phyloP scores from a whole-genome alignment of 257 asterid genomes.

The Mitragyna speciosa region DNA sequence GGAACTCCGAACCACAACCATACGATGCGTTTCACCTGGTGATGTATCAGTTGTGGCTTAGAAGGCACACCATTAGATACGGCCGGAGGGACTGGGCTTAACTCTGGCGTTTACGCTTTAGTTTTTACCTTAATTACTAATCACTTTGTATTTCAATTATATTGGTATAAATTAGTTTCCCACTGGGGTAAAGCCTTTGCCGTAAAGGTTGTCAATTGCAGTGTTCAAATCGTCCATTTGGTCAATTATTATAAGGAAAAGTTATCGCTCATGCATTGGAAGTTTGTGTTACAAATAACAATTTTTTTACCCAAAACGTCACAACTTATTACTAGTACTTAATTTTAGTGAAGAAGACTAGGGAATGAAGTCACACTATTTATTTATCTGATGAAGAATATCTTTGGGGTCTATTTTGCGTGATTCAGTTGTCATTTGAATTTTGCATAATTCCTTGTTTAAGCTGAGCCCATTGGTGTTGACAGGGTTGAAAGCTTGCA shows the following conservation, averaged over 20 bases:
- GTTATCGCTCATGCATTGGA: too few relatives aligned
- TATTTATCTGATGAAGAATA: too few relatives aligned
- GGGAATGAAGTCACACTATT: too few relatives aligned
- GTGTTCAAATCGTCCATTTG: background rate
- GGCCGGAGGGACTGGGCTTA: constrained; percentile 45
- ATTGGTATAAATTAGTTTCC: background rate
- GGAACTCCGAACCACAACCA: constrained; percentile 73
- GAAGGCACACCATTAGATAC: constrained; percentile 82
- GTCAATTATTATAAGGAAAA: background rate
- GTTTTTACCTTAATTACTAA: background rate
- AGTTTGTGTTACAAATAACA: too few relatives aligned
- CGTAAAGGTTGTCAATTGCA: background rate
- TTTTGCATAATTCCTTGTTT: too few relatives aligned
- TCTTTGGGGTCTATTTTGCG: too few relatives aligned
- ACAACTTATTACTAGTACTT: too few relatives aligned
- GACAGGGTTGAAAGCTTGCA: too few relatives aligned
- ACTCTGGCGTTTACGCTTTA: background rate
- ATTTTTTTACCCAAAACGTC: too few relatives aligned
- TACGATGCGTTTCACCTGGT: constrained; percentile 82
- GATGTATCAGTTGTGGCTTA: constrained; percentile 83
- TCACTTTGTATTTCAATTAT: background rate
- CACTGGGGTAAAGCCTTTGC: background rate
- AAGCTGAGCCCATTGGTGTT: too few relatives aligned
- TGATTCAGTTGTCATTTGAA: too few relatives aligned
- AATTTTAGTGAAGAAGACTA: too few relatives aligned